Percentiles rank a stretch among this genome's conserved stretches.
These are phyloP conservation scores for Hyphodiscus sp. DNA, from an alignment of 2,329 filamentous ascomycete species.

Conservation along the genomic window DNA sequence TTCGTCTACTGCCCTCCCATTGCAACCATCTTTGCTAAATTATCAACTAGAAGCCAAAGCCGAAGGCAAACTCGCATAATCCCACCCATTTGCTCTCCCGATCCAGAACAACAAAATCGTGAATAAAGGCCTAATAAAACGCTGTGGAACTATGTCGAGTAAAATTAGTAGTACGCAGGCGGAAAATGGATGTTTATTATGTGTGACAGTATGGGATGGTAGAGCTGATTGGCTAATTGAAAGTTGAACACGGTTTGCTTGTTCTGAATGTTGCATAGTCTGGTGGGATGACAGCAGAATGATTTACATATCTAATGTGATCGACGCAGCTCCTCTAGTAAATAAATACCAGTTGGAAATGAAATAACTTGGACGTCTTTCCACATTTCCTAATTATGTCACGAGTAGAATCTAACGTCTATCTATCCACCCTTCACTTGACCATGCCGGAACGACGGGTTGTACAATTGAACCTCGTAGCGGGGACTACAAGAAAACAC, in stretches of 20 bases:
- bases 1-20: slow-evolving; percentile 31
- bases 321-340: background rate
- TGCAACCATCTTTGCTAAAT: slow-evolving; percentile 16
- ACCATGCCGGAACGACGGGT: no score
- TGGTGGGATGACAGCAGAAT: background rate
- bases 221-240: background rate
- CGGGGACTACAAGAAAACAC: no score
- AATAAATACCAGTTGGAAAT: background rate
- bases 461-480: no score
- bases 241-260: background rate
- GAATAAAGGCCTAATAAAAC: background rate
- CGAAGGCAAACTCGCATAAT: slow-evolving; percentile 59
- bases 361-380: background rate
- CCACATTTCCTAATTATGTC: background rate
- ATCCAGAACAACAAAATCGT: background rate
- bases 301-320: background rate
- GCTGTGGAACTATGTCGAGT: no score
- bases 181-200: background rate
- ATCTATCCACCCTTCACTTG: no score
- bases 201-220: background rate
- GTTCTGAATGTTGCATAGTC: background rate
- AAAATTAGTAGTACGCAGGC: background rate
- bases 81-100: no score
- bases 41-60: slow-evolving; percentile 56
- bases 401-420: no score